Conservation (phyloP, 768 basidiomycete genomes). For the Termitomyces sp. region DNA sequence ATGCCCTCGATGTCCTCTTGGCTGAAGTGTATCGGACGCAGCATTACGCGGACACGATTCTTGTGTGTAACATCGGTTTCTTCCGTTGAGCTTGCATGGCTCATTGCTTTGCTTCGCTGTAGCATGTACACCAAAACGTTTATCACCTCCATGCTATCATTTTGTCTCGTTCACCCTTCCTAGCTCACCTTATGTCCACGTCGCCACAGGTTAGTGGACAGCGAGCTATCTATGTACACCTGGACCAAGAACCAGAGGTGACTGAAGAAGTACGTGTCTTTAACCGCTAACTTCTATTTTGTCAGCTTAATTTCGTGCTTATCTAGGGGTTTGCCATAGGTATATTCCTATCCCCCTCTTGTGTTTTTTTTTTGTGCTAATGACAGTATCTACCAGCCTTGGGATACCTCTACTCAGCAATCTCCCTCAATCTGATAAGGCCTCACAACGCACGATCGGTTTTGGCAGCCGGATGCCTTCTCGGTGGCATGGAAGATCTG, state of each 20-base stretch:
- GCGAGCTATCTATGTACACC: constrained; percentile 66
- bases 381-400: constrained; percentile 44
- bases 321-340: constrained; percentile 72
- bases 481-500: constrained; percentile 86
- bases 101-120: constrained; percentile 10
- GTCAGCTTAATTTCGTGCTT: constrained; percentile 11
- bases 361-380: constrained; percentile 6
- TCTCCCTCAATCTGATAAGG: constrained; percentile 62
- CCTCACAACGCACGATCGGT: constrained; percentile 81
- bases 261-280: constrained; percentile 67
- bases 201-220: constrained; percentile 63
- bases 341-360: constrained; percentile 21
- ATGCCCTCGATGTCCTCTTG: constrained; percentile 6
- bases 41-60: constrained; percentile 81
- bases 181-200: constrained; percentile 85
- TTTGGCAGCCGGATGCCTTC: constrained; percentile 77
- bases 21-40: constrained; percentile 23
- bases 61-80: constrained; percentile 42
- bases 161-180: constrained; percentile 81
- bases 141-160: constrained; percentile 84
- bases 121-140: constrained; percentile 72
- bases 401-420: constrained; percentile 75
- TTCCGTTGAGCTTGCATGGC: constrained; percentile 1
- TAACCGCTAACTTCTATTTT: constrained; percentile 6
- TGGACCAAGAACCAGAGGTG: constrained; percentile 78